Percentiles rank a stretch among this genome's conserved stretches.
Evolutionary conservation across 1,284 basidiomycete genomes (phyloP).

Genomic region (Paramarasmius palmivorus): DNA sequence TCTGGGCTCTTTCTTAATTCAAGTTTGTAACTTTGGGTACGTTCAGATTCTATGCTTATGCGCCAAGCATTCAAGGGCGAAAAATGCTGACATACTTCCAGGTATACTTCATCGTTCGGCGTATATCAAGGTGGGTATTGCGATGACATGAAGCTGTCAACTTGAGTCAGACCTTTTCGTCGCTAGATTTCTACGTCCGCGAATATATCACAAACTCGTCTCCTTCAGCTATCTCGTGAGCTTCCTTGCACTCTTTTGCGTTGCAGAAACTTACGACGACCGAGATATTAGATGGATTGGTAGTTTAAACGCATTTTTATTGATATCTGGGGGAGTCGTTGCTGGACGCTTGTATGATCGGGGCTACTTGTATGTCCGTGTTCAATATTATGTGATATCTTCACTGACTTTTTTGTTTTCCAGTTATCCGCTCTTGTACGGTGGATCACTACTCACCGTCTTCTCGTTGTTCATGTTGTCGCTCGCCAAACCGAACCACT

Average conservation of each 20-base stretch:
- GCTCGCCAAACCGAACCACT: slow-evolving; percentile 23
- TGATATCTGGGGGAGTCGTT: slow-evolving; percentile 35
- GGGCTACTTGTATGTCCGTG: slow-evolving; percentile 23
- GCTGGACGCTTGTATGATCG: slow-evolving; percentile 31
- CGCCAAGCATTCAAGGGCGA: neutral
- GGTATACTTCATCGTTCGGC: slow-evolving; percentile 38
- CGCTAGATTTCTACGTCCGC: slow-evolving; percentile 33
- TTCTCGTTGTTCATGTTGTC: slow-evolving; percentile 30
- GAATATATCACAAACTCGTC: slow-evolving; percentile 32
- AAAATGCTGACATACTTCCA: slow-evolving; percentile 11
- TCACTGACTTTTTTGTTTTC: neutral
- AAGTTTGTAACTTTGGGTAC: slow-evolving; percentile 39
- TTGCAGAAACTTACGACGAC: neutral
- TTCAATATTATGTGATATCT: neutral
- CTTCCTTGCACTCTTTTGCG: neutral
- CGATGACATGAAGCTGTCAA: neutral
- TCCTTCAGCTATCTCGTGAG: slow-evolving; percentile 38
- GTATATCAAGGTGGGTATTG: slow-evolving; percentile 37
- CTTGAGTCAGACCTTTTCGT: slow-evolving; percentile 1
- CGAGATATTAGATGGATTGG: slow-evolving; percentile 45
- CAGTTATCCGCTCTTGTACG: slow-evolving; percentile 20
- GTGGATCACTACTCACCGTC: slow-evolving; percentile 19
- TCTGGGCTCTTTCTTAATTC: slow-evolving; percentile 22
- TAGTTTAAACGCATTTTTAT: slow-evolving; percentile 41
- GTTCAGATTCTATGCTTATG: neutral